Conservation (phyloP, 2,329 filamentous ascomycete species). For the Trichoderma arundinaceum region DNA sequence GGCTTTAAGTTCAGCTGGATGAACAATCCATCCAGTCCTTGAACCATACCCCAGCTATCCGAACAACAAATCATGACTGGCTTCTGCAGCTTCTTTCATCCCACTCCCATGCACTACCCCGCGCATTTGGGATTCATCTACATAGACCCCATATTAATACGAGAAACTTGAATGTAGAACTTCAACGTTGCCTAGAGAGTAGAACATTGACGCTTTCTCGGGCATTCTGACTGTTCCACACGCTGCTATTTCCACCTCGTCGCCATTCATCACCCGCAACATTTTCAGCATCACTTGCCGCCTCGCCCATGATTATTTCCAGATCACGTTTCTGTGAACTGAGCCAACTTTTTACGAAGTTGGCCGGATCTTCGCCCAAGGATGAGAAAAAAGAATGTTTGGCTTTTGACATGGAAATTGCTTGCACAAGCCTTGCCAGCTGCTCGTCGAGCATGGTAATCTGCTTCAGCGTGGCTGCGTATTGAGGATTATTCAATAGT, state of each 20-base stretch:
- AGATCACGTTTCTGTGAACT: slow-evolving; percentile 90
- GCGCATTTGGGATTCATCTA: background rate
- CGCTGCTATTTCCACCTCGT: slow-evolving; percentile 59
- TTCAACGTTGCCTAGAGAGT: slow-evolving; percentile 57
- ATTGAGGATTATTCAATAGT: slow-evolving; percentile 71
- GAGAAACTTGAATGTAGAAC: background rate
- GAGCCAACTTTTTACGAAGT: slow-evolving; percentile 86
- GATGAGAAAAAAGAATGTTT: slow-evolving; percentile 87
- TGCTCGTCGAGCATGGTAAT: slow-evolving; percentile 83
- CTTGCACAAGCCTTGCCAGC: slow-evolving; percentile 80
- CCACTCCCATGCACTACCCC: background rate
- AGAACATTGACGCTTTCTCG: slow-evolving; percentile 68
- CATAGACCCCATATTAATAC: background rate
- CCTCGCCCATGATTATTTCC: slow-evolving; percentile 85
- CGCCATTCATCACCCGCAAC: slow-evolving; percentile 72
- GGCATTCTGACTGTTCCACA: slow-evolving; percentile 64
- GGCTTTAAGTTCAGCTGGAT: background rate
- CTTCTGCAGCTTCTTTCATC: slow-evolving; percentile 4
- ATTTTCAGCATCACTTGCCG: slow-evolving; percentile 66
- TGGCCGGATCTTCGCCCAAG: slow-evolving; percentile 79
- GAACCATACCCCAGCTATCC: slow-evolving; percentile 8
- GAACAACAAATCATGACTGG: slow-evolving; percentile 23
- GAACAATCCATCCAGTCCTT: background rate
- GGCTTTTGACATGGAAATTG: slow-evolving; percentile 81
- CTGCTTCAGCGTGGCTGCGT: slow-evolving; percentile 74